Percentiles rank a stretch among this genome's conserved stretches.
Conservation (phyloP, 108 stramenopile genomes). For the Pseudonitzschia multiseries region DNA sequence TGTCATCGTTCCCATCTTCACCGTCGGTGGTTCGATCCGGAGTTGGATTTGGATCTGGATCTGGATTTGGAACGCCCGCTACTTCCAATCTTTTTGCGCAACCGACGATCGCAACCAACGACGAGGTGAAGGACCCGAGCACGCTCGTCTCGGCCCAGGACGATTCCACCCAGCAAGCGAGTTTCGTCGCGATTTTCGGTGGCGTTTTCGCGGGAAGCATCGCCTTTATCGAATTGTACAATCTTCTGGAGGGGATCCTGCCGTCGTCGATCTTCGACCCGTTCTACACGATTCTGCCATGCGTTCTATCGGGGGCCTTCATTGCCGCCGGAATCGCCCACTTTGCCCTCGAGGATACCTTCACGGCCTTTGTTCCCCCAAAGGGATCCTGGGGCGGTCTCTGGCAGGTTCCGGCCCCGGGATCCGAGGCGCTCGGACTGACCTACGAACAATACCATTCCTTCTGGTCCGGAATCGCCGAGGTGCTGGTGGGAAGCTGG, state of each 20-base stretch:
- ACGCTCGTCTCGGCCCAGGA: slow-evolving; percentile 7
- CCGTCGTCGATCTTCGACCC: background rate
- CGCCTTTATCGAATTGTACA: background rate
- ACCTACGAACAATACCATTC: slow-evolving; percentile 81
- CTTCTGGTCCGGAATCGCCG: slow-evolving; percentile 82
- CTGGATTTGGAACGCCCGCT: no score
- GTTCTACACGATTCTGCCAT: background rate
- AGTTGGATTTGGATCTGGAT: no score
- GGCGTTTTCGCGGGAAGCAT: background rate
- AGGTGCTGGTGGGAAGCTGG: slow-evolving; percentile 70
- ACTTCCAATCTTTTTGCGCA: no score
- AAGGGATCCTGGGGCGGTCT: slow-evolving; percentile 85
- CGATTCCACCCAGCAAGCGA: background rate
- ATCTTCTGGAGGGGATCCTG: background rate
- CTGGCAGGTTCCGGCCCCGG: slow-evolving; percentile 80
- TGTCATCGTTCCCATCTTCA: no score
- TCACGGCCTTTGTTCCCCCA: slow-evolving; percentile 77
- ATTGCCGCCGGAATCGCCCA: slow-evolving; percentile 59
- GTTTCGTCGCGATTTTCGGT: background rate
- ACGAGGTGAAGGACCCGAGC: slow-evolving; percentile 1
- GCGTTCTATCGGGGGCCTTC: background rate
- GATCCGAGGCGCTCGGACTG: slow-evolving; percentile 57
- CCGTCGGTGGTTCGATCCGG: no score
- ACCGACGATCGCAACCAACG: background rate
- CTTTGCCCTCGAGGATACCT: slow-evolving; percentile 71